These are phyloP conservation scores for Parafenestella ontariensis DNA, from an alignment of 2,329 filamentous ascomycete species.

Conservation along the genomic window DNA sequence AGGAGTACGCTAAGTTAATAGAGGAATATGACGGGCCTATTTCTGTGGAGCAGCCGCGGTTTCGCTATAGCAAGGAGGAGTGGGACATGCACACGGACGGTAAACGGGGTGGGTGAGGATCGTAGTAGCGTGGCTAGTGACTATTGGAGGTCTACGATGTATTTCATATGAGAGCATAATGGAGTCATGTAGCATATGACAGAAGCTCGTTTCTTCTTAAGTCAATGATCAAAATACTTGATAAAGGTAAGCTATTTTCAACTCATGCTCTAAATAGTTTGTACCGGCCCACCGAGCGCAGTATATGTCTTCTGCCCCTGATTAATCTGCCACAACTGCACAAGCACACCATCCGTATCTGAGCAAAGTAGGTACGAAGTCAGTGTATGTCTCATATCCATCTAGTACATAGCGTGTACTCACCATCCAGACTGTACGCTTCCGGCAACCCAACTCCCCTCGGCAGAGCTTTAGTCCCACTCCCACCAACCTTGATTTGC, in stretches of 20 bases:
- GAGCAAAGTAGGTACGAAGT: too few species aligned
- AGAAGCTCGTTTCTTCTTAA: too few species aligned
- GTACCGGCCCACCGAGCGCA: slow-evolving; percentile 25
- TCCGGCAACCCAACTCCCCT: slow-evolving; percentile 28
- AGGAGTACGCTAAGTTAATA: slow-evolving; percentile 18
- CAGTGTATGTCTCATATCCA: too few species aligned
- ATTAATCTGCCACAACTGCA: slow-evolving; percentile 23
- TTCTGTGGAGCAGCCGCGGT: slow-evolving; percentile 24
- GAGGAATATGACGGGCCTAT: slow-evolving; percentile 15
- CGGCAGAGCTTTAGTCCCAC: slow-evolving; percentile 17
- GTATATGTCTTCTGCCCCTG: slow-evolving; percentile 20
- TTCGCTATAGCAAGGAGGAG: slow-evolving; percentile 9
- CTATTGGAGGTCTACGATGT: too few species aligned
- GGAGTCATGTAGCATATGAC: too few species aligned
- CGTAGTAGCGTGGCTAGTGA: not conserved
- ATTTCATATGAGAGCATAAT: not conserved
- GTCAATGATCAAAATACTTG: too few species aligned
- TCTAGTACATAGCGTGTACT: too few species aligned
- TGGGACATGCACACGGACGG: too few species aligned
- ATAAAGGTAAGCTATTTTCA: too few species aligned
- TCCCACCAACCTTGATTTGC: slow-evolving; percentile 21
- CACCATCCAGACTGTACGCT: slow-evolving; percentile 30
- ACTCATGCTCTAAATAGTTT: slow-evolving; percentile 6
- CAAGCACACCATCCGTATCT: slow-evolving; percentile 23
- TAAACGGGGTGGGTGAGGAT: slow-evolving; percentile 8